phyloP scores from a whole-genome alignment of 192 early-diverging fungal species.

The Coemansia furcata region DNA sequence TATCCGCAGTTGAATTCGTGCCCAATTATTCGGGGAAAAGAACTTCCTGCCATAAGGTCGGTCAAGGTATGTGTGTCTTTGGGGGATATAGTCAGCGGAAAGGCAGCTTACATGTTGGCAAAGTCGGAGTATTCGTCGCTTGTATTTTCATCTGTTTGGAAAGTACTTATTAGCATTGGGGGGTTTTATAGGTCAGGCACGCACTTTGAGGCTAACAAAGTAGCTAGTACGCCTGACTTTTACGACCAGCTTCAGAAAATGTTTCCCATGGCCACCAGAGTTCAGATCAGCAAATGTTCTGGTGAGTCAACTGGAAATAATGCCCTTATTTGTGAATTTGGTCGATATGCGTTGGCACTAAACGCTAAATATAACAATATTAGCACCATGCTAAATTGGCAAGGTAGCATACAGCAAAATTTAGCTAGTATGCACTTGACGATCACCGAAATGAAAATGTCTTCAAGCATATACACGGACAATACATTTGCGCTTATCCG shows the following conservation, averaged over 20 bases:
- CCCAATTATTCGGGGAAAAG: background rate
- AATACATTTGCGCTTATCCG: background rate
- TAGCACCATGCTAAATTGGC: background rate
- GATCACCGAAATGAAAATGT: background rate
- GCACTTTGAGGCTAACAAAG: background rate
- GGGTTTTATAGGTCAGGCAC: background rate
- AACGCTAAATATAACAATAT: background rate
- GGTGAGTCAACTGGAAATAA: background rate
- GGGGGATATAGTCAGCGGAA: background rate
- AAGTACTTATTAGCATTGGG: background rate
- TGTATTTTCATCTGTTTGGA: background rate
- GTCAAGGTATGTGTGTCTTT: background rate
- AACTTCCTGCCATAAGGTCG: background rate
- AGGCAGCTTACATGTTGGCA: background rate
- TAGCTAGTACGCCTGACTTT: background rate
- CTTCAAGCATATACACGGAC: background rate
- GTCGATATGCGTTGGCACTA: background rate
- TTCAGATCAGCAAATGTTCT: background rate
- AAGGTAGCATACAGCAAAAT: background rate
- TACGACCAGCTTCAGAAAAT: background rate
- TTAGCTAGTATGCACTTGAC: no score
- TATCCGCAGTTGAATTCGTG: background rate
- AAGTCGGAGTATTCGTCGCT: background rate
- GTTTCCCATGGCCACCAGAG: background rate
- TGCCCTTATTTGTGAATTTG: background rate